phyloP scores from a whole-genome alignment of 176 grass and related monocot genomes.

The Oropetium thomaeum region DNA sequence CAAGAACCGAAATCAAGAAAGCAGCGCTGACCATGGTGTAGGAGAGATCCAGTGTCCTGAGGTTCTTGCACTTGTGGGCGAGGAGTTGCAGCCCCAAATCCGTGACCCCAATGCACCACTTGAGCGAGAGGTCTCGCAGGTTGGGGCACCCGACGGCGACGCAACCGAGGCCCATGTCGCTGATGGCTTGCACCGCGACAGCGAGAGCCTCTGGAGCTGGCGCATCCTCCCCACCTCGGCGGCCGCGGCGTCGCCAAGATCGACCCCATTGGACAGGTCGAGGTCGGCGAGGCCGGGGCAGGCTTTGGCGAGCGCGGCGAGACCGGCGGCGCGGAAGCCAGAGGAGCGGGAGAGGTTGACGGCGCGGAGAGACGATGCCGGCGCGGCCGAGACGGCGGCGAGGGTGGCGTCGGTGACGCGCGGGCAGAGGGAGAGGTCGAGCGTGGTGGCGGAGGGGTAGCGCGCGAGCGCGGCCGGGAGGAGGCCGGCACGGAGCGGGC shows the following conservation, averaged over 20 bases:
- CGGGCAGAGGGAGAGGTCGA: constrained; percentile 79
- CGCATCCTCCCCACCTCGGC: constrained; percentile 46
- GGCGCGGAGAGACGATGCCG: constrained; percentile 14
- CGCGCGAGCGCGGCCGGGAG: constrained; percentile 45
- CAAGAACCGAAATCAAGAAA: not conserved
- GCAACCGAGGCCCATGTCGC: constrained; percentile 79
- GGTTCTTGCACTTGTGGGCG: constrained; percentile 69
- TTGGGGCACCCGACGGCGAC: constrained; percentile 70
- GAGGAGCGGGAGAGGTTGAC: constrained; percentile 69
- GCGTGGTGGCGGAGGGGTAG: constrained; percentile 36
- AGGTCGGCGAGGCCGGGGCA: constrained; percentile 53
- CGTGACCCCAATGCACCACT: constrained; percentile 67
- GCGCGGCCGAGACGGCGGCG: not conserved
- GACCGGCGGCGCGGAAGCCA: constrained; percentile 47
- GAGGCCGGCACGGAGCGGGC: constrained; percentile 62
- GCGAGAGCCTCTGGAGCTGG: constrained; percentile 33
- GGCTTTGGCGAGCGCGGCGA: constrained; percentile 42
- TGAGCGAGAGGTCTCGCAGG: constrained; percentile 65
- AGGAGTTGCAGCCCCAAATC: constrained; percentile 67
- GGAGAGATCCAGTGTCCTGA: constrained; percentile 65
- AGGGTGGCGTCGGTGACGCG: constrained; percentile 47
- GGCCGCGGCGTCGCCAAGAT: constrained; percentile 48
- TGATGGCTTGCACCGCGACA: constrained; percentile 67
- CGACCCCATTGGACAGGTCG: constrained; percentile 67
- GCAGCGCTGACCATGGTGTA: constrained; percentile 59